Evolutionary conservation across 352 stramenopile genomes (phyloP).

Genomic region (Phytophthora litchii): DNA sequence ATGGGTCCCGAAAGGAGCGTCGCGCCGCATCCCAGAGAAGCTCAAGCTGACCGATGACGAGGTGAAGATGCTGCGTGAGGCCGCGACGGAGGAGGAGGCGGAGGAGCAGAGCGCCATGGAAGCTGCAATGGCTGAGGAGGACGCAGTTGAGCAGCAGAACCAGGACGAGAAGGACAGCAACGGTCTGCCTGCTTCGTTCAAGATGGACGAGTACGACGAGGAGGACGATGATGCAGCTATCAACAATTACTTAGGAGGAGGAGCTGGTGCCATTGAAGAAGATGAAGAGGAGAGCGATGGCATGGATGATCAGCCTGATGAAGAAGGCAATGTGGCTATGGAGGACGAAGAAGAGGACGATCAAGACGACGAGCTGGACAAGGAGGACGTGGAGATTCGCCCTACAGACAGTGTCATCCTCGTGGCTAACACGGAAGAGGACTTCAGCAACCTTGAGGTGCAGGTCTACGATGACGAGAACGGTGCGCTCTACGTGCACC

Average conservation of each 20-base stretch:
- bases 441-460: conserved; percentile 98
- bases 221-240: conserved; percentile 85
- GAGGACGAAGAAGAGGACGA: conserved; percentile 63
- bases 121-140: conserved; percentile 53
- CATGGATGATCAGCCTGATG: conserved; percentile 24
- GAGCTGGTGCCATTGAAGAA: conserved; percentile 42
- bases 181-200: conserved; percentile 70
- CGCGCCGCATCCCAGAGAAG: conserved; percentile 79
- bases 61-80: conserved; percentile 80
- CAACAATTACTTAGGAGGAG: conserved; percentile 71
- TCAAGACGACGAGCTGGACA: conserved; percentile 76
- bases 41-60: conserved; percentile 86
- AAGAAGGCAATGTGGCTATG: conserved; percentile 59
- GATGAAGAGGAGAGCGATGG: conserved; percentile 47
- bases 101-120: conserved; percentile 69
- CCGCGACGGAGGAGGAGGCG: conserved; percentile 71
- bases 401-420: conserved; percentile 95
- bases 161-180: conserved; percentile 46
- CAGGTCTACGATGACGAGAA: conserved; percentile 98
- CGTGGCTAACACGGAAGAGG: conserved; percentile 97
- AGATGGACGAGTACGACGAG: conserved; percentile 91
- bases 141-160: conserved; percentile 34
- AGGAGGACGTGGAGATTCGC: conserved; percentile 95
- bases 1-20: conserved; percentile 45
- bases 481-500: conserved; percentile 99